These are phyloP conservation scores for Fusarium nodosum DNA, from an alignment of 2,329 filamentous ascomycete genomes.

Conservation along the genomic window DNA sequence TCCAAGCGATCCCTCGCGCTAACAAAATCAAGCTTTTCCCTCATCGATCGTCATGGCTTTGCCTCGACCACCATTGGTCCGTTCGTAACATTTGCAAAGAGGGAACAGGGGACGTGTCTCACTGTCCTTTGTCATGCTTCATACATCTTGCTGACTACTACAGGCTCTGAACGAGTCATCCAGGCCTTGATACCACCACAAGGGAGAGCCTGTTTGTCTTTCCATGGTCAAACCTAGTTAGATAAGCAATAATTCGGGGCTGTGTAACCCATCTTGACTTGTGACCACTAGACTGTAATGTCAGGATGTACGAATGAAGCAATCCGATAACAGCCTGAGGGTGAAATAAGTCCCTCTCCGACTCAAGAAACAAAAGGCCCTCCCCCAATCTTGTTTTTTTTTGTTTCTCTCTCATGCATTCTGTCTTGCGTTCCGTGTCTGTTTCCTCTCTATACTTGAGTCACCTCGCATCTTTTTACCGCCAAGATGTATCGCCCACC, in stretches of 20 bases:
- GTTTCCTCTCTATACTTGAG: background rate
- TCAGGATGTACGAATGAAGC: background rate
- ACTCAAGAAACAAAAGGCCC: background rate
- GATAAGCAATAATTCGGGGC: background rate
- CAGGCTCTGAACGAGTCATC: background rate
- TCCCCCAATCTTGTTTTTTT: background rate
- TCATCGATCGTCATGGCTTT: background rate
- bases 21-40: background rate
- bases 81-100: background rate
- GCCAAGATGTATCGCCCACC: background rate
- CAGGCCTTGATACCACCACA: background rate
- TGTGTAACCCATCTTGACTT: background rate
- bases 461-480: accelerated
- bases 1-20: background rate
- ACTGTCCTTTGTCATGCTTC: background rate
- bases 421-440: background rate
- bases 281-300: background rate
- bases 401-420: background rate
- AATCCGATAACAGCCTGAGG: background rate
- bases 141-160: background rate
- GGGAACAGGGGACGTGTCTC: background rate
- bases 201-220: background rate
- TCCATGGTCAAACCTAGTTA: background rate
- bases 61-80: background rate
- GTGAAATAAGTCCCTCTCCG: background rate